phyloP scores from a whole-genome alignment of 441 rosid species.

The Populus hybrid region DNA sequence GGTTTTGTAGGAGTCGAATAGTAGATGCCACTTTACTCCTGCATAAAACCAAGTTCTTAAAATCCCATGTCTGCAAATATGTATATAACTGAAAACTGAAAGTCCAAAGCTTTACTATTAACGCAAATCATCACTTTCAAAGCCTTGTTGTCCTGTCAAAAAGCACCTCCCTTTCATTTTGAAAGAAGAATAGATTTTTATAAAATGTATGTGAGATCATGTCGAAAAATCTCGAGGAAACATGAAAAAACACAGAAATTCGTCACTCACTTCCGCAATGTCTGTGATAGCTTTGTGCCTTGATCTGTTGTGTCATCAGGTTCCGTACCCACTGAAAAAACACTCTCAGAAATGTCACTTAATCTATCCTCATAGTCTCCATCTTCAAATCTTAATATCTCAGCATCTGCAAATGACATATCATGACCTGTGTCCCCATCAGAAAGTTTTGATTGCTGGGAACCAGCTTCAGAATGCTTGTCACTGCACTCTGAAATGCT shows the following conservation, averaged over 20 bases:
- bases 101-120: not conserved
- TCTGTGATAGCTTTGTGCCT: constrained; percentile 16
- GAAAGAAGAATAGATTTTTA: not conserved
- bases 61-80: not conserved
- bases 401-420: constrained; percentile 19
- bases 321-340: constrained; percentile 41
- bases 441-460: constrained; percentile 10
- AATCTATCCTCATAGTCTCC: constrained; percentile 44
- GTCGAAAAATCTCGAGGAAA: no score
- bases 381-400: constrained; percentile 24
- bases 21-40: constrained; percentile 38
- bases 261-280: constrained; percentile 27
- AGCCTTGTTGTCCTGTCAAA: not conserved
- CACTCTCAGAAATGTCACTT: constrained; percentile 44
- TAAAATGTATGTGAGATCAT: not conserved
- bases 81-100: not conserved
- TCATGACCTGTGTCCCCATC: constrained; percentile 15
- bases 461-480: constrained; percentile 10
- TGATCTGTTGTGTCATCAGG: constrained; percentile 37
- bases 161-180: not conserved
- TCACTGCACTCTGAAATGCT: constrained; percentile 53
- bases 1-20: constrained; percentile 35
- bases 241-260: no score
- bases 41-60: constrained; percentile 8
- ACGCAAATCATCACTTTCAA: not conserved